Percentiles rank a stretch among this genome's conserved stretches.
Evolutionary conservation across 495 filamentous ascomycete genomes (phyloP).

Genomic region (Aspergillus leporis): DNA sequence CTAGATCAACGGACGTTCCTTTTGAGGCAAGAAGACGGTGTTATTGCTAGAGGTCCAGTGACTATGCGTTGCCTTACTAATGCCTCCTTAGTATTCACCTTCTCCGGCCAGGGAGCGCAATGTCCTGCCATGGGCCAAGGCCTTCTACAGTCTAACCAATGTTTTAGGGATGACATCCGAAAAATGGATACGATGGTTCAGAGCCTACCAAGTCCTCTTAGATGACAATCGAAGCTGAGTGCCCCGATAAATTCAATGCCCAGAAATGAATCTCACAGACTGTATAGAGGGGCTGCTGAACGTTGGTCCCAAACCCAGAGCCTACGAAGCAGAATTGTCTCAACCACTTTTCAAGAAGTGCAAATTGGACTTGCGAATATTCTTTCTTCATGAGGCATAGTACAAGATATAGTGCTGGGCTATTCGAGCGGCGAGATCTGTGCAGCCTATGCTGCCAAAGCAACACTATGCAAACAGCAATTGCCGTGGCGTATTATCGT

Average conservation of each 20-base stretch:
- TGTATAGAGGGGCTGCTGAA: too few species aligned
- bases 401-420: not conserved
- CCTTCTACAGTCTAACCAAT: slow-evolving; percentile 10
- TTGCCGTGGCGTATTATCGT: not conserved
- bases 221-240: slow-evolving; percentile 28
- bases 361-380: not conserved
- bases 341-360: not conserved
- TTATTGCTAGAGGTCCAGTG: not conserved
- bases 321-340: not conserved
- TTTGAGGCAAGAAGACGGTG: not conserved
- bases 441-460: not conserved
- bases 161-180: slow-evolving; percentile 22
- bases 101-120: slow-evolving; percentile 27
- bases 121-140: slow-evolving; percentile 20
- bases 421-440: not conserved
- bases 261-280: not conserved
- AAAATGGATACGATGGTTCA: slow-evolving; percentile 24
- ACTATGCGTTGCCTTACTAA: not conserved
- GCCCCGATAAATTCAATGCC: not conserved
- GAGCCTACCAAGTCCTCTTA: slow-evolving; percentile 12
- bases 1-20: slow-evolving; percentile 11
- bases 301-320: too few species aligned
- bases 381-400: not conserved
- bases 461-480: not conserved
- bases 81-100: slow-evolving; percentile 21